Evolutionary conservation across 345 rosid species (phyloP), one percentile per base, ranked within the genome.

Genomic region (Ailanthus altissimus): DNA sequence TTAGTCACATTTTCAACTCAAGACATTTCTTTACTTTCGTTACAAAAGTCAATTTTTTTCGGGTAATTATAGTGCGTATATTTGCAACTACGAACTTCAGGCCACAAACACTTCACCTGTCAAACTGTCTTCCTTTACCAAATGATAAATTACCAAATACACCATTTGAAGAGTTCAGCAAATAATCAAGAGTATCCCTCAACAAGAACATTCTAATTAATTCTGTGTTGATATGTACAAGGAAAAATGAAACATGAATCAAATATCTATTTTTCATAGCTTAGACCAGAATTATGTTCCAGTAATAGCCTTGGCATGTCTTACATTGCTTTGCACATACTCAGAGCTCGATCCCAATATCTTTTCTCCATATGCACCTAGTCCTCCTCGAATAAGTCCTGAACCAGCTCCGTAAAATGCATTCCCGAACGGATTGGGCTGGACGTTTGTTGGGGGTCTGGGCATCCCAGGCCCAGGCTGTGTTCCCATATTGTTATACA

Each of bases 291-390:
- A 51, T 21, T 36, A 15, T 18, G n/a, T 20, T 21, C 53, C 8
- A 69, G 70, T 47, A 21, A 65, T 18, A 73, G 23, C 21, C 73
- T 56, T 36, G 53, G 72, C 64, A 67, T 63, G 78, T 76, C 99
- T 92, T 84, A 96, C 99, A 84, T 96, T 96, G 84, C 99, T 94
- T 87, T 95, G 99, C 79, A 96, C 98, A 70, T 93, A 96, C 81
- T 96, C 99, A 56, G 98, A 92, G 78, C 98, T 93, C 7, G 98
- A 91, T 18, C 99, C 98, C 16, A 96, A 81, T 69, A 94, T 87
- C 79, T 88, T 94, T 85, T 88, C 99, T 26, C 98, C 97, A 73
- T 94, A 96, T 45, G 97, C 99, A 65, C 98, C 97, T 75, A 94
- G 83, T 45, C 99, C 99, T 73, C 97, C 90, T 38, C 86, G 84